Evolutionary conservation across 2,329 filamentous ascomycete genomes (phyloP), one percentile per base, ranked within the genome.

Genomic region (Grosmannia serpens): DNA sequence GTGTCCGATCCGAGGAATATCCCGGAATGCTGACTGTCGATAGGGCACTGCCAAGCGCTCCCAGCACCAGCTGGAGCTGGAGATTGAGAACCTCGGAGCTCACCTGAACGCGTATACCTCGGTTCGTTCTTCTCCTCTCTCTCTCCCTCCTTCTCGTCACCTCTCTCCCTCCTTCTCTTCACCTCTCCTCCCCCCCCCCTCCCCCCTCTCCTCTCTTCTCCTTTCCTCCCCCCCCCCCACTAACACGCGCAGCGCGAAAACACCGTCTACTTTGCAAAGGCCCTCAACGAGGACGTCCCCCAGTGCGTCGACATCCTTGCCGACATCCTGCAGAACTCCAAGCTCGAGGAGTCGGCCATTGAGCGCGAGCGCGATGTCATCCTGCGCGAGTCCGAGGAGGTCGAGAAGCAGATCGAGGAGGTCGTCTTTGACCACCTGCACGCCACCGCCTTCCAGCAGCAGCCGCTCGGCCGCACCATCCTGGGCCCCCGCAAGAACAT

Each of bases 61-160:
- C 65, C 94, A 99, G 77, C 88, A 95, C 74, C 94, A 99, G 79
- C 82, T 99, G 73, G 94, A 99, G 81, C 86, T 99, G 65, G 94
- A 99, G 81, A 97, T 99, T 71, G 94, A 99, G 83, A 99, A 99
- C 80, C 96, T 99, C 89, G 94, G 94, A 74, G 94, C 90, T 65
- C 94, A 99, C 80, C 83, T 99, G 69, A 99, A 99, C 77, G 94
- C 94, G 74, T 99, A 99, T 82, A 99, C 94, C 69, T 97, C 92
- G 80, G 91, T 96, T 76, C 67, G 68, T 68, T n/a, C 15, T 38
- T 1, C 11, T 38, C 20, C 20, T 4, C 38, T 29, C 15, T 38
- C 5, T 58, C 41, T 22, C 22, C 22, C 56, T 22, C 38, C 44
- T 44, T 6, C 41, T 15, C 35, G 5, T 15, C 11, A 3, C 11